Conservation (phyloP, 257 asterid genomes). For the Fraxinus quadrangulata region DNA sequence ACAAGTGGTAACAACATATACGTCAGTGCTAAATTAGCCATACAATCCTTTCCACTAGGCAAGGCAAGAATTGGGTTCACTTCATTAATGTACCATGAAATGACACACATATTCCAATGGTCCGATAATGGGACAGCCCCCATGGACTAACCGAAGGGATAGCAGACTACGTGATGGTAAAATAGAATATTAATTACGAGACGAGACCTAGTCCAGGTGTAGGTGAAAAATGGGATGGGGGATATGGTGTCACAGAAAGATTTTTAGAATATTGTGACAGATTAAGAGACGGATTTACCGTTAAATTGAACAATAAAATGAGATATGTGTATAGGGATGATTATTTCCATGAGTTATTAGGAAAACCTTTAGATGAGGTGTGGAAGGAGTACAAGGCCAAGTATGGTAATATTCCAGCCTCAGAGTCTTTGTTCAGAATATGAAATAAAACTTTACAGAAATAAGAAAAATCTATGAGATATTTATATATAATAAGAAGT, state of each 20-base stretch:
- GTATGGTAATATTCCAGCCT: slow-evolving; percentile 24
- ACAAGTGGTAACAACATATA: neutral
- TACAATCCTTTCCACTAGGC: neutral
- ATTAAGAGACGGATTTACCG: slow-evolving; percentile 35
- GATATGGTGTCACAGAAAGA: neutral
- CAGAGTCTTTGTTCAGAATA: neutral
- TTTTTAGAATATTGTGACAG: slow-evolving; percentile 12
- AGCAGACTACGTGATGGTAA: slow-evolving; percentile 40
- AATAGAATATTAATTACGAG: slow-evolving; percentile 10
- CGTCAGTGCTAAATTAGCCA: neutral
- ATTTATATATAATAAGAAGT: too few species aligned
- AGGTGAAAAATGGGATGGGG: neutral
- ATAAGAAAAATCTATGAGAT: too few species aligned
- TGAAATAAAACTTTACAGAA: too few species aligned
- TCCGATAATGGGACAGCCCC: slow-evolving; percentile 37
- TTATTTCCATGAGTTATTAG: slow-evolving; percentile 41
- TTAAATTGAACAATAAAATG: slow-evolving; percentile 44
- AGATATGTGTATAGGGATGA: slow-evolving; percentile 30
- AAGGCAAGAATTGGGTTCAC: neutral
- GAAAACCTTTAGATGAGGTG: slow-evolving; percentile 40
- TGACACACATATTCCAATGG: slow-evolving; percentile 51
- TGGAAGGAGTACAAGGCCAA: slow-evolving; percentile 48
- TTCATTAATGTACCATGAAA: slow-evolving; percentile 40
- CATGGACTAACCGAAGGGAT: slow-evolving; percentile 43
- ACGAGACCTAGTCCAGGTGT: neutral